Evolutionary conservation across 2,329 filamentous ascomycete species (phyloP).

Genomic region (Hysterium pulicare): DNA sequence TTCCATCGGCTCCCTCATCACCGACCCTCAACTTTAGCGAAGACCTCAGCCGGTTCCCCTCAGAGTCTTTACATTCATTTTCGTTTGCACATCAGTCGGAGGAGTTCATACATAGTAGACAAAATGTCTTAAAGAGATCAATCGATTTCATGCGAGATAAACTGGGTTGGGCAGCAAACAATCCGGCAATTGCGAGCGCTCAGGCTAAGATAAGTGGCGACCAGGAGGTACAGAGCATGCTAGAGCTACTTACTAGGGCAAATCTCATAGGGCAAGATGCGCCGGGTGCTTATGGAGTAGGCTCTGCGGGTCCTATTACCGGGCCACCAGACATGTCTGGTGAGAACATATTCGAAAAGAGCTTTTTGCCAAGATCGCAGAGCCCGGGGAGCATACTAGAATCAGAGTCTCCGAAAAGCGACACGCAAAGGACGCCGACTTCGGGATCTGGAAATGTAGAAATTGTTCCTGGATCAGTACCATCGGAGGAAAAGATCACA

Average conservation of each 20-base stretch:
- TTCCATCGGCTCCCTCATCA: conserved; percentile 64
- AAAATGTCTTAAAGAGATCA: conserved; percentile 88
- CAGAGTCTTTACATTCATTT: conserved; percentile 95
- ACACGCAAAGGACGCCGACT: conserved; percentile 11
- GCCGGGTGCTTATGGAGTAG: conserved; percentile 49
- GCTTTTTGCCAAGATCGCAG: conserved; percentile 59
- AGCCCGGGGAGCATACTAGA: conserved; percentile 39
- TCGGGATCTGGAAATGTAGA: not conserved
- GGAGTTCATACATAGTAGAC: conserved; percentile 83
- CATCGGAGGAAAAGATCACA: not conserved
- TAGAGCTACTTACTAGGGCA: conserved; percentile 80
- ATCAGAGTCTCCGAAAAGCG: conserved; percentile 16
- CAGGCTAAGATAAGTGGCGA: conserved; percentile 81
- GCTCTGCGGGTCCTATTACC: conserved; percentile 64
- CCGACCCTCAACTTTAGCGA: conserved; percentile 70
- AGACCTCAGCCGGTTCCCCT: conserved; percentile 87
- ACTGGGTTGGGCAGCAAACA: conserved; percentile 74
- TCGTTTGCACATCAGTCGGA: conserved; percentile 96
- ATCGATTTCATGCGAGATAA: conserved; percentile 96
- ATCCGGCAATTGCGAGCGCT: conserved; percentile 73
- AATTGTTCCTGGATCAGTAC: not conserved
- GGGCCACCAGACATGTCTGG: conserved; percentile 72
- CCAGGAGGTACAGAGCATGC: conserved; percentile 82
- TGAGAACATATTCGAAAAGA: conserved; percentile 80
- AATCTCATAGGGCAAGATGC: conserved; percentile 72